Base-by-base conservation (phyloP, 2,329 filamentous ascomycete species). In the Colletotrichum tropicicola region DNA sequence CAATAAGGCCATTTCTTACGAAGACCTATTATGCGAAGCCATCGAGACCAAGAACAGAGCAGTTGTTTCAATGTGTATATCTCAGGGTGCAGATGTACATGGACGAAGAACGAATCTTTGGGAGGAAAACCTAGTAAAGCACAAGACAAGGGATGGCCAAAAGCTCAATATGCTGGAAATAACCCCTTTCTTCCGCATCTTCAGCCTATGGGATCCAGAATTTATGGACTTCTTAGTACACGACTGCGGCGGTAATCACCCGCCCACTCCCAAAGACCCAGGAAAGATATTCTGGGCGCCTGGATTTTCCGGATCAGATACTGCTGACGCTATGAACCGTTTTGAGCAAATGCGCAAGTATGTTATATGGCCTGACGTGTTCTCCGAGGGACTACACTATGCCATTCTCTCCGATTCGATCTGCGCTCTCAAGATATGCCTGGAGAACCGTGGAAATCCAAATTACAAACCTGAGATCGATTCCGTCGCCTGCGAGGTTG, bases 221-320 rank as follows among this genome's bases (percentile, higher is more conserved):
- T 15, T 35, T 9, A 35, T 35, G 30, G 1, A 1, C 9, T 35
- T 35, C 30, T 15, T 35, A 10, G 6, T 35, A 4, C 9, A 35
- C 9, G 30, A 35, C 4, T 35, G 30, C 30, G 30, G 30, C 30
- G 30, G 9, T 15, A 6, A 35, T 3, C 9, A 10, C 6, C 30
- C 4, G 4, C 15, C 5, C 4, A 15, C 9, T 35, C 0, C 15
- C 4, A 8, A 1, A 15, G 15, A 1, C 3, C 30, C 30, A 6
- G 30, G 30, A 7, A 1, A 4, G 9, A 35, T 35, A 5, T 35
- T 35, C 5, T 3, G 15, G 3, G 3, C 30, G 9, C 5, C 30
- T 35, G 30, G 30, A 15, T 35, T 35, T 15, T 35, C 30, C 9
- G 30, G 30, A 3, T 35, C 6, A 15, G 9, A 9, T 3, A 10